Base-by-base conservation (phyloP, 176 grass and related monocot species). In the Oryza punctata region DNA sequence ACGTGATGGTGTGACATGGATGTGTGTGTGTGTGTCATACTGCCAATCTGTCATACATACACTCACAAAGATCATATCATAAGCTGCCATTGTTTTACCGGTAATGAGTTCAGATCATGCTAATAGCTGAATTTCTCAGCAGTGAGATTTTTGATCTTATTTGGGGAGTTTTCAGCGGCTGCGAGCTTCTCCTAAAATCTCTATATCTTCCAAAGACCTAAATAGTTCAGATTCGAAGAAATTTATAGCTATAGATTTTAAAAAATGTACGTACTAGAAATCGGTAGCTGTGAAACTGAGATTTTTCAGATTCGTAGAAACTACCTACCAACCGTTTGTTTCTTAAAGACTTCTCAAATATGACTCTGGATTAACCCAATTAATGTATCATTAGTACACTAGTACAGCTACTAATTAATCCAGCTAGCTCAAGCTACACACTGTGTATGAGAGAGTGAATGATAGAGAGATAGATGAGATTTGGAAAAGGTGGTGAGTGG, bases 1-100 rank as follows among this genome's bases (percentile, higher is more conserved):
- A 81, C 64, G 38, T 70, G 85, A 82, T 47, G 72, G 21, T 28
- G 29, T 82, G 78, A 81, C 85, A 61, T 60, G 32, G 70, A 57
- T 28, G 40, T 83, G 81, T 83, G 40, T 83, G 81, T 83, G 81
- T 35, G 60, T 75, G 81, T 84, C 70, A 74, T 70, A 57, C 52
- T 57, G 52, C 52, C 52, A 57, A n/a, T n/a, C 45, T 47, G 13
- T 47, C 45, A 47, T 15, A 15, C 45, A 57, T 4, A 50, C 13
- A 49, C 11, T 4, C 46, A 52, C 50, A 21, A 4, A 60, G 40
- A 41, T 11, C 54, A 23, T n/a, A 23, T 8, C 7, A 23, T n/a
- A n/a, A n/a, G n/a, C n/a, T n/a, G 9, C 19, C 52, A 9, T 57
- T 21, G 52, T 21, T 57, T n/a, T 21, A 19, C 37, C 7, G 1